Evolutionary conservation across 2,329 filamentous ascomycete genomes (phyloP), one percentile per base, ranked within the genome.

Genomic region (Albifimbria verrucaria): DNA sequence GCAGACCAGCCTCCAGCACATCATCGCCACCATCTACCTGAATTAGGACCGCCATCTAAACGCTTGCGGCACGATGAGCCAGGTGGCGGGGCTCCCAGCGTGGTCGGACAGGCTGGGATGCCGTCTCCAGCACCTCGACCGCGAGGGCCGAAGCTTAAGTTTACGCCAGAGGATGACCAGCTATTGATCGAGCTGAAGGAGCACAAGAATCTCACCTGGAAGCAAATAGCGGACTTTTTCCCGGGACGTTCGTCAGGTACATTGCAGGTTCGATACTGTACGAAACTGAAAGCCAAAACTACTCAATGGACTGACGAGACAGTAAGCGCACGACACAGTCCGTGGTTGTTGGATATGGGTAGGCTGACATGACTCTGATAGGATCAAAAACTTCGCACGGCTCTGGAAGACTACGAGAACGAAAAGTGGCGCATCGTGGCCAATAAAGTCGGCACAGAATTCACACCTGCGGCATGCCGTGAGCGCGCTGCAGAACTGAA

Each of bases 211-310:
- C 77, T 97, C 67, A 96, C 92, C 4, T 97, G 92, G 92, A 96
- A 96, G 73, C 92, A 97, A 77, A 97, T 97, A 65, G 90, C 91
- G 52, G 92, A 96, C 66, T 96, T 96, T 73, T 97, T 97, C 62
- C 92, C 92, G 1, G 92, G 92, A 2, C 81, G 92, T 53, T 94
- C 90, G 54, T 94, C 90, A 45, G 92, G 92, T n/a, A 96, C 92
- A 25, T 74, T 97, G 56, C 92, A 97, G 71, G n/a, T n/a, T n/a
- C n/a, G n/a, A n/a, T n/a, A n/a, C n/a, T n/a, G n/a, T n/a, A n/a
- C n/a, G n/a, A n/a, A n/a, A n/a, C n/a, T n/a, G n/a, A n/a, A n/a
- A n/a, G n/a, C n/a, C n/a, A n/a, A n/a, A n/a, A n/a, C n/a, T n/a
- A n/a, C n/a, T n/a, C n/a, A n/a, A n/a, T n/a, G n/a, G n/a, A n/a